Evolutionary conservation across 306 rosid genomes (phyloP), one percentile per base, ranked within the genome.

Genomic region (Lathyrus sativus): DNA sequence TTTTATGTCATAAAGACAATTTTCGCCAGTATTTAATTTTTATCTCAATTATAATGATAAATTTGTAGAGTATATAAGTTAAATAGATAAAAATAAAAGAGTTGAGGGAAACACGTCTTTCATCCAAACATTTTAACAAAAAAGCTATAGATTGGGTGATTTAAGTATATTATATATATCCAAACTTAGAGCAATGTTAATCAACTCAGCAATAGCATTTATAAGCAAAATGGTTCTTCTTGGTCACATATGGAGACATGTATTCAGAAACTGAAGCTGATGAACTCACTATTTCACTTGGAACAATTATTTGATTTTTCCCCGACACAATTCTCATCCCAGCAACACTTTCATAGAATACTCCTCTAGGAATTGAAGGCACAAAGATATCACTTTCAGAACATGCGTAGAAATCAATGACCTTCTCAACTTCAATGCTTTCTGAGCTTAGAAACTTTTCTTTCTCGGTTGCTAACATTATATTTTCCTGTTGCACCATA

Each of bases 271-370:
- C 39, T 57, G 76, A 72, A 72, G 63, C 65, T 9, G 68, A 65
- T 48, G 72, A 6, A 11, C 28, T 49, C 48, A 13, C 37, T 35
- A 58, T 68, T 43, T 63, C 67, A 67, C 59, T n/a, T 12, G 86
- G 83, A 68, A 67, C 71, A 41, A 82, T 43, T 49, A 74, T 67
- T 59, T 78, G 80, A 13, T 51, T 71, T 68, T 54, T 82, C 13
- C 83, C 81, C n/a, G 72, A 75, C 10, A 76, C 81, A 67, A 82
- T 82, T 63, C 83, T 82, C 76, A 71, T 26, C 17, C 76, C 83
- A 54, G 71, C 81, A 64, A 82, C 79, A 50, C 50, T 71, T 38
- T 68, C 28, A 35, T 82, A 82, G 76, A 78, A 78, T 29, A 68
- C 33, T 12, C 76, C 71, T 19, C 76, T 64, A 19, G 15, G 43